Conservation (phyloP, 768 basidiomycete species). For the Auriculariales sp. region DNA sequence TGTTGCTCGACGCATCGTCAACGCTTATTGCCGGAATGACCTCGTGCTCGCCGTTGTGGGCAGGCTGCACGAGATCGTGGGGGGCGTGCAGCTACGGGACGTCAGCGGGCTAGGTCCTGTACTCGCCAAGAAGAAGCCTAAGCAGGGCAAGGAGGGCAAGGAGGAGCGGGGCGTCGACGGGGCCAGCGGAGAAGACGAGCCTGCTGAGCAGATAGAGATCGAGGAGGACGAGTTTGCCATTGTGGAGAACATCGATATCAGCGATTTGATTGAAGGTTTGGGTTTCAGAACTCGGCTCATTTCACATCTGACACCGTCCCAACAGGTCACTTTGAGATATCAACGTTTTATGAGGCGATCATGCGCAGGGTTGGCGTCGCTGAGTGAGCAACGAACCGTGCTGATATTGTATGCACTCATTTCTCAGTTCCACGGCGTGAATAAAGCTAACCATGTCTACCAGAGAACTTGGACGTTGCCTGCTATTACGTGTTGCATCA, state of each 20-base stretch:
- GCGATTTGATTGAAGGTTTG: conserved; percentile 16
- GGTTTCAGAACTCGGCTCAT: not conserved
- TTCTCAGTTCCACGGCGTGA: too few species aligned
- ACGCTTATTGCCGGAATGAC: conserved; percentile 21
- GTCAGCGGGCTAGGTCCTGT: conserved; percentile 19
- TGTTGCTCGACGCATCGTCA: conserved; percentile 20
- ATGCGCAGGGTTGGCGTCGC: not conserved
- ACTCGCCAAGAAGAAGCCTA: too few species aligned
- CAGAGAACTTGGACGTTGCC: too few species aligned
- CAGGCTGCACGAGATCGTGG: conserved; percentile 23
- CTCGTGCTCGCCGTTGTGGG: conserved; percentile 21
- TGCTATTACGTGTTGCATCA: too few species aligned
- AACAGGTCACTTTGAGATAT: not conserved
- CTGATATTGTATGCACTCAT: too few species aligned
- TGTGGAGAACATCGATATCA: conserved; percentile 21
- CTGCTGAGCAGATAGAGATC: too few species aligned
- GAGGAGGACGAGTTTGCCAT: conserved; percentile 11
- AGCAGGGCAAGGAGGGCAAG: too few species aligned
- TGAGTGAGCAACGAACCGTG: not conserved
- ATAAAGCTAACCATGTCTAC: too few species aligned
- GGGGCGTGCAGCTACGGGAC: conserved; percentile 16
- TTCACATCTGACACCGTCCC: not conserved
- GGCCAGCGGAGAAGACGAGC: too few species aligned
- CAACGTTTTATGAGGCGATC: not conserved
- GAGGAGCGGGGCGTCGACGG: too few species aligned